These are phyloP conservation scores for Ceratocystis cubensis DNA, from an alignment of 2,329 filamentous ascomycete genomes.

Conservation along the genomic window DNA sequence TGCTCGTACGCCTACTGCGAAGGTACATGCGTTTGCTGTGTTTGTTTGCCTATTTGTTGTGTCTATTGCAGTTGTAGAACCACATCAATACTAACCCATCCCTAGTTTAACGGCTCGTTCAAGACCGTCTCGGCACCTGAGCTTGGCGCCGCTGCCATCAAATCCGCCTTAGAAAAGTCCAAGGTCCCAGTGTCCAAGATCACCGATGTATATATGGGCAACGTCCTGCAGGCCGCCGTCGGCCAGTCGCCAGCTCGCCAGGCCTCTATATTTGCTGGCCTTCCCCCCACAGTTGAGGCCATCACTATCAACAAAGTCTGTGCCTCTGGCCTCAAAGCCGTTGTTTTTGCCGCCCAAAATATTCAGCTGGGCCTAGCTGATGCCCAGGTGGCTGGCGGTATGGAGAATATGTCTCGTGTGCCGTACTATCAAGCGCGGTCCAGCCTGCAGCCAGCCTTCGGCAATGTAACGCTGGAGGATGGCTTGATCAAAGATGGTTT, in stretches of 20 bases:
- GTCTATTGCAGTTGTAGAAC: neutral
- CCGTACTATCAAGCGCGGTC: slow-evolving; percentile 81
- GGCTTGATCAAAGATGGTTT: slow-evolving; percentile 88
- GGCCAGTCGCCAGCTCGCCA: slow-evolving; percentile 90
- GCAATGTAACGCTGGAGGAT: slow-evolving; percentile 77
- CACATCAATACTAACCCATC: slow-evolving; percentile 9
- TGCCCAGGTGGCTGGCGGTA: slow-evolving; percentile 83
- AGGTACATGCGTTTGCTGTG: slow-evolving; percentile 40
- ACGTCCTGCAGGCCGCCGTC: slow-evolving; percentile 71
- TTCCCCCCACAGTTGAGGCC: slow-evolving; percentile 69
- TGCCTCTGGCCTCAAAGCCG: slow-evolving; percentile 86
- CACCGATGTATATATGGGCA: slow-evolving; percentile 93
- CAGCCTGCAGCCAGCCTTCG: slow-evolving; percentile 73
- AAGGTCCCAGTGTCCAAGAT: slow-evolving; percentile 69
- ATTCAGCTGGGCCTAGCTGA: slow-evolving; percentile 85
- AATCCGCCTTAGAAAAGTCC: slow-evolving; percentile 77
- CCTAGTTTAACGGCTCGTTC: slow-evolving; percentile 86
- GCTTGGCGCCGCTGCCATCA: slow-evolving; percentile 83
- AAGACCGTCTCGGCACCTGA: slow-evolving; percentile 71
- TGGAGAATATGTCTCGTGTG: slow-evolving; percentile 95
- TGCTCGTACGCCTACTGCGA: slow-evolving; percentile 76
- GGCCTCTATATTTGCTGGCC: slow-evolving; percentile 75
- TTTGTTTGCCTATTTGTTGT: neutral
- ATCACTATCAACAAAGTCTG: slow-evolving; percentile 98
- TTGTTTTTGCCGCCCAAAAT: slow-evolving; percentile 80